A percentile compares a stretch with the other conserved stretches of the same genome.
phyloP scores from a whole-genome alignment of 73 alveolate genomes.

The Paraurostyla sp. region DNA sequence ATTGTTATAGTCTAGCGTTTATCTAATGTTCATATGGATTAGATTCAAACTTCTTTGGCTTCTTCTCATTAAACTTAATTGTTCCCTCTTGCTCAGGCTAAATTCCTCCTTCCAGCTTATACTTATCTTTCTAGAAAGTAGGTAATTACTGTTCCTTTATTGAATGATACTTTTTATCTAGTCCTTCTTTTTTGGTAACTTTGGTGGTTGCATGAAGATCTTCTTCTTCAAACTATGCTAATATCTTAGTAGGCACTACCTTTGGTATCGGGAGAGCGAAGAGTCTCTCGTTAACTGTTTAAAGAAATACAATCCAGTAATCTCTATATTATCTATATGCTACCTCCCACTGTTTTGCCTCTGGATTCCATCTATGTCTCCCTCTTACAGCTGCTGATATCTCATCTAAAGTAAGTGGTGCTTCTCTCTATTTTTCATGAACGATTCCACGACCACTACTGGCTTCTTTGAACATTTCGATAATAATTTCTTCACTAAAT shows the following conservation, averaged over 20 bases:
- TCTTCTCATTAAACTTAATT: not conserved
- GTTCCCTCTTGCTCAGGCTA: conserved; percentile 19
- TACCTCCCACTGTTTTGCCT: conserved; percentile 67
- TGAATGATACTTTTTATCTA: conserved; percentile 42
- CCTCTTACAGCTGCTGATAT: conserved; percentile 71
- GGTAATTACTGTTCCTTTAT: conserved; percentile 54
- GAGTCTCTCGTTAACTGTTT: conserved; percentile 62
- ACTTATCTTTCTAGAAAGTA: not conserved
- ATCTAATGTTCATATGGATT: conserved; percentile 71
- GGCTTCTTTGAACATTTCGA: conserved; percentile 70
- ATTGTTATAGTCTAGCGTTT: conserved; percentile 44
- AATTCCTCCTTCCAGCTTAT: conserved; percentile 58
- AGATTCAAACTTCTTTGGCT: not conserved
- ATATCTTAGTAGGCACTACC: conserved; percentile 55
- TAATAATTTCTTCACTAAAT: conserved; percentile 22
- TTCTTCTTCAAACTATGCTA: conserved; percentile 65
- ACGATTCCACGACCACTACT: conserved; percentile 50
- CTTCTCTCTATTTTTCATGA: conserved; percentile 52
- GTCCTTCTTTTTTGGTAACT: conserved; percentile 10
- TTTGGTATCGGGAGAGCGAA: conserved; percentile 70
- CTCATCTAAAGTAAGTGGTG: conserved; percentile 72
- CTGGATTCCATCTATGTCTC: conserved; percentile 64
- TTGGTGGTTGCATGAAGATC: not conserved
- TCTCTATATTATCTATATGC: conserved; percentile 65
- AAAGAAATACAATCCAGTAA: conserved; percentile 67